These are phyloP conservation scores for Pyricularia sp. DNA, from an alignment of 2,329 filamentous ascomycete genomes.

Conservation along the genomic window DNA sequence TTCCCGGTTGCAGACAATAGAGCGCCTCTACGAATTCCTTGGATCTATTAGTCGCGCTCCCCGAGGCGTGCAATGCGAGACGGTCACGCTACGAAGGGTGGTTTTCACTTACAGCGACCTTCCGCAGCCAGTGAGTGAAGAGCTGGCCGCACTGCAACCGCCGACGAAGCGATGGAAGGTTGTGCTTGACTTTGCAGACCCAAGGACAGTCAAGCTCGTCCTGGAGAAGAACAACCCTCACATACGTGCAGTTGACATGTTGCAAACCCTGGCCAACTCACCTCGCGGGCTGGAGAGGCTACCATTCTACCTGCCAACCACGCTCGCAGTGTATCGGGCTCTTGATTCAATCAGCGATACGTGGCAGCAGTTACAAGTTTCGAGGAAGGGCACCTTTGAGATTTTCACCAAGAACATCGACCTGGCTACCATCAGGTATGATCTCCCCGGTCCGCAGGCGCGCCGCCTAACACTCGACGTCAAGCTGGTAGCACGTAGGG, in stretches of 20 bases:
- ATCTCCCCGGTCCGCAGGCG: constrained; percentile 20
- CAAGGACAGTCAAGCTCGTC: constrained; percentile 43
- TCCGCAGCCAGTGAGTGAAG: constrained; percentile 9
- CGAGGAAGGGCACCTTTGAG: constrained; percentile 36
- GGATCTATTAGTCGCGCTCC: constrained; percentile 51
- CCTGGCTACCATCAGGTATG: constrained; percentile 48
- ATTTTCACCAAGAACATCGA: constrained; percentile 46
- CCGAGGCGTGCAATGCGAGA: constrained; percentile 45
- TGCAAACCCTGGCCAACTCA: constrained; percentile 49
- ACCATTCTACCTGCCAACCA: constrained; percentile 45
- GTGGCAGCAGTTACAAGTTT: constrained; percentile 34
- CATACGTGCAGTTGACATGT: constrained; percentile 48
- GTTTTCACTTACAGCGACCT: constrained; percentile 56
- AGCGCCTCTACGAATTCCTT: constrained; percentile 62
- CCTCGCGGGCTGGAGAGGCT: constrained; percentile 40
- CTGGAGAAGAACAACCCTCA: constrained; percentile 60
- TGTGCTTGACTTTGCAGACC: constrained; percentile 44
- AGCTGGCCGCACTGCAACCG: background rate
- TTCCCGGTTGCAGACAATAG: constrained; percentile 54
- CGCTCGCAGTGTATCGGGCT: constrained; percentile 55
- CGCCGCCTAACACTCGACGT: constrained; percentile 41
- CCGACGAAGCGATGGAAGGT: constrained; percentile 36
- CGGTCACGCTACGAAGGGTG: constrained; percentile 52
- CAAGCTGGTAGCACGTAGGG: constrained; percentile 37
- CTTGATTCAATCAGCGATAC: constrained; percentile 50